Conservation (phyloP, 495 filamentous ascomycete species). For the Podospora pseudopauciseta region DNA sequence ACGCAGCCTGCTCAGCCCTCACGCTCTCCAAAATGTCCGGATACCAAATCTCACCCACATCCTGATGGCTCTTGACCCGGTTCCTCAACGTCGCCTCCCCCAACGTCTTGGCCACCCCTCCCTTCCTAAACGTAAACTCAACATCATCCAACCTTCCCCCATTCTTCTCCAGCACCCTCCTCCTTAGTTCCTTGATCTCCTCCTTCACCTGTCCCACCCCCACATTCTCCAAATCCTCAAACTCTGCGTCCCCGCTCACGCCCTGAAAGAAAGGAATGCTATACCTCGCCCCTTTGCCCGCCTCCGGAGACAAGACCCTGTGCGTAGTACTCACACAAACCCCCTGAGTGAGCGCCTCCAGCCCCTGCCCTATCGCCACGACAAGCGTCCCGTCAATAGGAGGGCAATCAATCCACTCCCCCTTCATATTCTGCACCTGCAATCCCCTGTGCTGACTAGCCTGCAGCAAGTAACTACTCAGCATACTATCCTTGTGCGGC, state of each 20-base stretch:
- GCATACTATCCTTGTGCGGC: conserved; percentile 90
- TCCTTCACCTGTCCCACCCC: conserved; percentile 65
- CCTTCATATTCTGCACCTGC: conserved; percentile 79
- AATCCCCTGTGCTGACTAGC: conserved; percentile 73
- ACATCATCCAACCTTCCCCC: conserved; percentile 62
- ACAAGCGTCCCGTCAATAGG: conserved; percentile 65
- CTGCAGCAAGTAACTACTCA: conserved; percentile 84
- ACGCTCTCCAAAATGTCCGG: conserved; percentile 59
- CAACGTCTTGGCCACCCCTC: conserved; percentile 57
- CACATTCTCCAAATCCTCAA: conserved; percentile 60
- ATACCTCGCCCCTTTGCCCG: conserved; percentile 69
- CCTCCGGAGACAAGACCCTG: conserved; percentile 64
- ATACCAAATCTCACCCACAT: conserved; percentile 86
- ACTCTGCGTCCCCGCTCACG: conserved; percentile 74
- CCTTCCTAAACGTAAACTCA: conserved; percentile 73
- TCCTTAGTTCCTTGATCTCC: conserved; percentile 55
- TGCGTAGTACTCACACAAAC: conserved; percentile 87
- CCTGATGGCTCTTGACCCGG: conserved; percentile 83
- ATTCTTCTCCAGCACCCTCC: conserved; percentile 46
- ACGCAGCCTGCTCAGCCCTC: conserved; percentile 43
- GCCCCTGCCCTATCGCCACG: conserved; percentile 87
- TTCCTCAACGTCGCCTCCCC: conserved; percentile 85
- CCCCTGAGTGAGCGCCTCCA: conserved; percentile 86
- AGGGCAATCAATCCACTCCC: conserved; percentile 76
- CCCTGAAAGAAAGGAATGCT: conserved; percentile 92